Evolutionary conservation across 768 basidiomycete genomes (phyloP), one percentile per base, ranked within the genome.

Genomic region (Lepiota venenata): DNA sequence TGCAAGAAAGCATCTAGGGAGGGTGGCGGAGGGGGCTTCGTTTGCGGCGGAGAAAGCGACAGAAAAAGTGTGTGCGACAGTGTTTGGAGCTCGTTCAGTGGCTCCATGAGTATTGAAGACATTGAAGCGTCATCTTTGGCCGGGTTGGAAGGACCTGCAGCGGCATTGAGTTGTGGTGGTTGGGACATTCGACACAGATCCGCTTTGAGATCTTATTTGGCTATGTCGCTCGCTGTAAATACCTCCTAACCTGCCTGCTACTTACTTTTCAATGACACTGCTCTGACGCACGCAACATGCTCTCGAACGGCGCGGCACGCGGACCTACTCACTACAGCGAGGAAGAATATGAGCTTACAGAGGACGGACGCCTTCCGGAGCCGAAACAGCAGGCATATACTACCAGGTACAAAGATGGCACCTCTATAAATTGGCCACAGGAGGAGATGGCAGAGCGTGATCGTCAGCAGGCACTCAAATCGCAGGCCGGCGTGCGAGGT

Each of bases 61-160:
- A 81, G 76, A 64, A 92, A 88, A 29, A 93, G 78, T 0, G 79
- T 78, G 56, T 83, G 84, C 0, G 89, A 79, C 15, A 93, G 75
- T 0, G 75, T 59, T 47, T 87, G 83, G 21, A 90, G 69, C 10
- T 84, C 73, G 36, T 79, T 75, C 51, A 91, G 71, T 1, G 89
- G 88, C 3, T 69, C 69, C 15, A 87, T 76, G 27, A 92, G 74
- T 21, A 78, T 75, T 25, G 77, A 72, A 9, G 86, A 81, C 81
- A 87, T 88, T 5, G 85, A 82, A 9, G 61, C 27, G 21, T 41
- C 63, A 51, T 65, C 61, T 47, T 68, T 57, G 15, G 50, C 39
- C 27, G 50, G 18, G 32, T 50, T 56, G 10, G 54, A 47, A n/a
- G 50, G 29, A 21, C 54, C 53, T 49, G 52, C 18, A 42, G 50